Evolutionary conservation across 1,284 basidiomycete species (phyloP).

Genomic region (Marasmius fiardii): DNA sequence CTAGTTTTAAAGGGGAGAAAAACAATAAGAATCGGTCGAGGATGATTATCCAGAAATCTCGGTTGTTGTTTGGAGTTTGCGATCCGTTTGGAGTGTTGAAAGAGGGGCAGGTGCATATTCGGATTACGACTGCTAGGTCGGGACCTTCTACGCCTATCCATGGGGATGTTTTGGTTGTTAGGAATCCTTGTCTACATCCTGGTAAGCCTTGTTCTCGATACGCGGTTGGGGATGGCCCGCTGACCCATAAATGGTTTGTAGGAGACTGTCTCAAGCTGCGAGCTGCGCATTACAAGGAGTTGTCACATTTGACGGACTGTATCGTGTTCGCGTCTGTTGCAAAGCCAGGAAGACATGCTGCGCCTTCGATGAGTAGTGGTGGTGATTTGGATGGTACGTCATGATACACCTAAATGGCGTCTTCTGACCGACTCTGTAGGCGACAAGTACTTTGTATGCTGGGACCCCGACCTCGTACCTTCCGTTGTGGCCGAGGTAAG

Average conservation of each 20-base stretch:
- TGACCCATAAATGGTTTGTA: slow-evolving; percentile 16
- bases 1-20: slow-evolving; percentile 48
- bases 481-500: slow-evolving; percentile 47
- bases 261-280: slow-evolving; percentile 63
- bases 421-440: slow-evolving; percentile 29
- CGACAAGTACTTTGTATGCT: slow-evolving; percentile 64
- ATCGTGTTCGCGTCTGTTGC: slow-evolving; percentile 60
- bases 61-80: slow-evolving; percentile 61
- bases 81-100: slow-evolving; percentile 59
- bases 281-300: slow-evolving; percentile 45
- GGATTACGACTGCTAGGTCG: slow-evolving; percentile 47
- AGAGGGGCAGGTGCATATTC: slow-evolving; percentile 61
- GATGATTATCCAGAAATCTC: slow-evolving; percentile 58
- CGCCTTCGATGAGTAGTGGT: slow-evolving; percentile 66
- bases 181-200: slow-evolving; percentile 67
- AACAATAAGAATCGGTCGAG: slow-evolving; percentile 45
- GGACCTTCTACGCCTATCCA: slow-evolving; percentile 54
- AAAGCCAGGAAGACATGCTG: slow-evolving; percentile 52
- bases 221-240: background rate
- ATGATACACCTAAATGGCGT: background rate
- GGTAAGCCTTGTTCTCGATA: slow-evolving; percentile 29
- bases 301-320: slow-evolving; percentile 60
- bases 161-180: slow-evolving; percentile 56
- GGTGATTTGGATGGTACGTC: slow-evolving; percentile 54
- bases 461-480: slow-evolving; percentile 64